Evolutionary conservation across 2,329 filamentous ascomycete species (phyloP).

Genomic region (Cladorrhinum sp.): DNA sequence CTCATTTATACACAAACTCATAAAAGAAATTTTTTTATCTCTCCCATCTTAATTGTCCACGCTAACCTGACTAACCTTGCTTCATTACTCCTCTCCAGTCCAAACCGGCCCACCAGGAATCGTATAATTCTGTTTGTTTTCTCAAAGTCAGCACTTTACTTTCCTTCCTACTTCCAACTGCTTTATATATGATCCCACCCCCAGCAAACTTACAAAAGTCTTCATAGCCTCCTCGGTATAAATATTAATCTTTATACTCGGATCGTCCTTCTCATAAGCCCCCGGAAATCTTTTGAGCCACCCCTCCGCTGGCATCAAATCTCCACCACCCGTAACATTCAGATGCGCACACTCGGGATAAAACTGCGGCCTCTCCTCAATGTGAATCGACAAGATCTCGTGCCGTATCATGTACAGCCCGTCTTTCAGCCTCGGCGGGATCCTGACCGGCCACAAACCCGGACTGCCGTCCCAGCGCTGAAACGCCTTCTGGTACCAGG

Average conservation of each 20-base stretch:
- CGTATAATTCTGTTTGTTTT: constrained; percentile 34
- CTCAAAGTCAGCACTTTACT: constrained; percentile 9
- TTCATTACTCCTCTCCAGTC: constrained; percentile 32
- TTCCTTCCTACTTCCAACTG: not conserved
- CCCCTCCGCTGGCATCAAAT: constrained; percentile 29
- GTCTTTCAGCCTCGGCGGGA: constrained; percentile 43
- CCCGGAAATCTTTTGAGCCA: constrained; percentile 37
- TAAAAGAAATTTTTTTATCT: too few relatives aligned
- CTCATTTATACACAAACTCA: too few relatives aligned
- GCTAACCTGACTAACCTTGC: too few relatives aligned
- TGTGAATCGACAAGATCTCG: constrained; percentile 51
- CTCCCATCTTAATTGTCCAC: too few relatives aligned
- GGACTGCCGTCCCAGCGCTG: constrained; percentile 39
- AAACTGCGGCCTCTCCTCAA: constrained; percentile 46
- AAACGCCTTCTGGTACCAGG: constrained; percentile 40
- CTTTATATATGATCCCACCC: too few relatives aligned
- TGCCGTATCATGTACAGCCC: constrained; percentile 52
- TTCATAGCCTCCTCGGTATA: constrained; percentile 35
- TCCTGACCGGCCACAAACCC: constrained; percentile 43
- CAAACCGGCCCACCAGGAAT: constrained; percentile 40
- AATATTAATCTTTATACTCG: constrained; percentile 38
- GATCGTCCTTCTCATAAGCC: constrained; percentile 35
- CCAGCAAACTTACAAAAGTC: constrained; percentile 28
- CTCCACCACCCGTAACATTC: constrained; percentile 33
- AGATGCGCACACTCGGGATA: constrained; percentile 41